phyloP scores from a whole-genome alignment of 805 yeast species.

The Aciculoconidium aculeatum region DNA sequence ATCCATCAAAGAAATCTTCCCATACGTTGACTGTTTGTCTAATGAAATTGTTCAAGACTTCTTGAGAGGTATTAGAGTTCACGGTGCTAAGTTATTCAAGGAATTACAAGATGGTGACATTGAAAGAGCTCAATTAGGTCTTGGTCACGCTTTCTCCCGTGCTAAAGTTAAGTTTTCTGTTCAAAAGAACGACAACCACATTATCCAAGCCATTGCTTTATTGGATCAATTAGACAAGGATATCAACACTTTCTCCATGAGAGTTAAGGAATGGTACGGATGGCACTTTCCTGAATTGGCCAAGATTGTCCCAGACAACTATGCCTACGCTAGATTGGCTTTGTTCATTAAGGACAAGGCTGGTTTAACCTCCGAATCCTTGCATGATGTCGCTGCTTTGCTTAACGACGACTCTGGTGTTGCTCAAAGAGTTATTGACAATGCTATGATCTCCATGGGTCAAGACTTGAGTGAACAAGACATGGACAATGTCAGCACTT shows the following conservation, averaged over 20 bases:
- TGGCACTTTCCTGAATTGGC: constrained; percentile 99
- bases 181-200: constrained; percentile 98
- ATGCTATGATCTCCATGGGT: constrained; percentile 98
- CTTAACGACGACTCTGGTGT: constrained; percentile 85
- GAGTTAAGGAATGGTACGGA: constrained; percentile 97
- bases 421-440: constrained; percentile 87
- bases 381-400: constrained; percentile 88
- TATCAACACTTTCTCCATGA: constrained; percentile 94
- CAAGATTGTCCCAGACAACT: constrained; percentile 85
- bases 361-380: constrained; percentile 81
- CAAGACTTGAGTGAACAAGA: constrained; percentile 95
- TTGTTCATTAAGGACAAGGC: constrained; percentile 83
- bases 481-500: constrained; percentile 83
- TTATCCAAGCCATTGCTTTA: constrained; percentile 96
- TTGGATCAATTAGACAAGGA: constrained; percentile 98
- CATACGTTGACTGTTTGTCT: constrained; percentile 83
- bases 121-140: constrained; percentile 97
- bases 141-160: constrained; percentile 98
- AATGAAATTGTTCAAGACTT: constrained; percentile 92
- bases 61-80: constrained; percentile 89
- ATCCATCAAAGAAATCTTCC: constrained; percentile 86
- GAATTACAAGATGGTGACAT: constrained; percentile 91
- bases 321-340: constrained; percentile 76
- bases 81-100: constrained; percentile 82
- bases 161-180: constrained; percentile 98